phyloP scores from a whole-genome alignment of 1,139 yeast species.

The Saccharomycopsis crataegensis region DNA sequence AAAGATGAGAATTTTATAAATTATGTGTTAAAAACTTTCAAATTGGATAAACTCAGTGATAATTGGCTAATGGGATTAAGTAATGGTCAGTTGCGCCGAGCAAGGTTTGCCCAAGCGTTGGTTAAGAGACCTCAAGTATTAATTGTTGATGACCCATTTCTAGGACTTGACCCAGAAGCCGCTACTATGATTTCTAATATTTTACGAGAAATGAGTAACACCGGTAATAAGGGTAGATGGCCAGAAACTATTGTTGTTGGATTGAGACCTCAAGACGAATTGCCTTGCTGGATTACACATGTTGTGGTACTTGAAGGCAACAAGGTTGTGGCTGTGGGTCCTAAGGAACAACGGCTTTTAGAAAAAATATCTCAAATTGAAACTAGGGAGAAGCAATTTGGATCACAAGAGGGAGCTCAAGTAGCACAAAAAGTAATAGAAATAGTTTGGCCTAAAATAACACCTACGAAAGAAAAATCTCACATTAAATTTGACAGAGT shows the following conservation, averaged over 20 bases:
- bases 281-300: conserved; percentile 77
- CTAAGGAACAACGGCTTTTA: background rate
- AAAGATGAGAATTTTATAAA: conserved; percentile 33
- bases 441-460: conserved; percentile 5
- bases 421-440: background rate
- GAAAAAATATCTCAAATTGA: background rate
- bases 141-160: conserved; percentile 82
- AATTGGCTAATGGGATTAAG: conserved; percentile 84
- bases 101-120: conserved; percentile 72
- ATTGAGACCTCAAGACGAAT: conserved; percentile 60
- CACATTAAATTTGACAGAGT: conserved; percentile 54
- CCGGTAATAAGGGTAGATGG: conserved; percentile 6
- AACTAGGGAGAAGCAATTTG: background rate
- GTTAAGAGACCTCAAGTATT: conserved; percentile 58
- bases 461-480: conserved; percentile 29
- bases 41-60: conserved; percentile 47
- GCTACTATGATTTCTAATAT: conserved; percentile 51
- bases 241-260: conserved; percentile 56
- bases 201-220: conserved; percentile 31
- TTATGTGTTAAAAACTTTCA: conserved; percentile 41
- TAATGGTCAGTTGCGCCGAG: conserved; percentile 90
- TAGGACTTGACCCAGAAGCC: conserved; percentile 82
- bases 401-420: background rate
- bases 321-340: conserved; percentile 34
- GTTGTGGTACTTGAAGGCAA: conserved; percentile 51